Conservation (phyloP, 1,284 basidiomycete species). For the Sporisorium reilianum region DNA sequence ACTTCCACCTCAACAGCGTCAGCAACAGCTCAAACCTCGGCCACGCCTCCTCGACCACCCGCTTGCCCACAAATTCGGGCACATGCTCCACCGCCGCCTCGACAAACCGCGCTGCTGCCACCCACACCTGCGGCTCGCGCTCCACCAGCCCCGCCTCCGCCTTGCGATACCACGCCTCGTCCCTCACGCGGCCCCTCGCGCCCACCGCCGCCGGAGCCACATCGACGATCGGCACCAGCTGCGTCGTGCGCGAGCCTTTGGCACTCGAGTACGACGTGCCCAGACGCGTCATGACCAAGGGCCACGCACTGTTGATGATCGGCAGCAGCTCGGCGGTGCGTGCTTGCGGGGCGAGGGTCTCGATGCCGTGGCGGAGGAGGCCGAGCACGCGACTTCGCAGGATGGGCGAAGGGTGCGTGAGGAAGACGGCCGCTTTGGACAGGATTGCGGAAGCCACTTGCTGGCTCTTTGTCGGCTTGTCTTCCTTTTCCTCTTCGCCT, state of each 20-base stretch:
- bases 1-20: conserved; percentile 26
- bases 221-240: conserved; percentile 31
- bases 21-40: conserved; percentile 54
- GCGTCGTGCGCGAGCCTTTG: neutral
- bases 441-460: conserved; percentile 43
- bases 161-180: conserved; percentile 13
- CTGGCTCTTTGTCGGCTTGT: conserved; percentile 43
- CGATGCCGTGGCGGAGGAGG: conserved; percentile 46
- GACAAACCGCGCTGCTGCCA: conserved; percentile 52
- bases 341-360: conserved; percentile 41
- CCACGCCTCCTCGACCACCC: conserved; percentile 60
- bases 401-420: conserved; percentile 49
- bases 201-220: conserved; percentile 4
- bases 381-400: conserved; percentile 44
- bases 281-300: conserved; percentile 59
- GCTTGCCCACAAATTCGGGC: conserved; percentile 53
- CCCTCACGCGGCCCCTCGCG: neutral
- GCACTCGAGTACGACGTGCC: conserved; percentile 35
- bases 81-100: conserved; percentile 36
- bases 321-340: conserved; percentile 58
- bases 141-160: conserved; percentile 35
- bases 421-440: conserved; percentile 38
- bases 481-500: conserved; percentile 18
- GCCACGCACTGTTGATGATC: conserved; percentile 63
- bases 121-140: conserved; percentile 53